Evolutionary conservation across 1,284 basidiomycete genomes (phyloP), one percentile per base, ranked within the genome.

Genomic region (Trichosporon sp.): DNA sequence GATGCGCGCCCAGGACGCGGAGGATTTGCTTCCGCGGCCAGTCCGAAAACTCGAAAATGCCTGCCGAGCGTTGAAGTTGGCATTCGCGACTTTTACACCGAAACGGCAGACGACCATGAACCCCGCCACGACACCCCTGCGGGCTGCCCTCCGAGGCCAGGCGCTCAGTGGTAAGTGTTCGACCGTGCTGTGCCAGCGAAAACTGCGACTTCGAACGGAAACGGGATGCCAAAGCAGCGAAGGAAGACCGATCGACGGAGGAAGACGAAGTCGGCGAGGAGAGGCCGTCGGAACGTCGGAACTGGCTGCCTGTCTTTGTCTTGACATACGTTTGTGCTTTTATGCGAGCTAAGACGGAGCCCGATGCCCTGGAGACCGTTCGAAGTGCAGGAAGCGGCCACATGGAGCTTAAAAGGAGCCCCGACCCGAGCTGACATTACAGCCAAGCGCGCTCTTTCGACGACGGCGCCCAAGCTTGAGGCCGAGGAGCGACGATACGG

Each of bases 31-130:
- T 35, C 59, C 59, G 59, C 32, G 14, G 31, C 59, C 14, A 37
- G 59, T 63, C 59, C 59, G 59, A 63, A 63, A 63, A 63, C 59
- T 63, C 59, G 59, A 63, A 63, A 63, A 63, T 63, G 59, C 19
- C 59, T n/a, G 16, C 59, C 56, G 59, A 63, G 16, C 31, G 3
- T 35, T 4, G 31, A 63, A n/a, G 59, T 63, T 63, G 31, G 21
- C 11, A n/a, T 35, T 16, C 59, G 59, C 32, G 59, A 63, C 59
- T 63, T 63, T 63, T 63, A 32, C 31, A 63, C 59, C 59, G 59
- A 63, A 16, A 10, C 59, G 59, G 59, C 59, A 32, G 31, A 32
- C 59, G 59, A 63, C 59, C 14, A 63, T 63, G 59, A 63, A 63
- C 59, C 59, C 59, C 59, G 59, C 59, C 32, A 63, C 59, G 59